These are phyloP conservation scores for Exophiala sp. DNA, from an alignment of 2,329 filamentous ascomycete species.

Conservation along the genomic window DNA sequence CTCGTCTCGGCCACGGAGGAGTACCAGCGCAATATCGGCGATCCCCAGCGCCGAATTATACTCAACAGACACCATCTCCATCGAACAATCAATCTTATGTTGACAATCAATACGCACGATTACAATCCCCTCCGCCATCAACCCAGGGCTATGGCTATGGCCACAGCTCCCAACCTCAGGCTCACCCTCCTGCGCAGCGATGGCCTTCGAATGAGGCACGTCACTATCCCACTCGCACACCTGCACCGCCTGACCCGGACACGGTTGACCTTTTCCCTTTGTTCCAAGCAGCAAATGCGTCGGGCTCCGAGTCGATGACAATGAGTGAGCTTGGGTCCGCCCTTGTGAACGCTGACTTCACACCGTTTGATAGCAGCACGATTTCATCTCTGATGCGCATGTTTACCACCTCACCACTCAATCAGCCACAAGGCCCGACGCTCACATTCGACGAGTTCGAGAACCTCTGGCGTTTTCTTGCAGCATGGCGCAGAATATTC, in stretches of 20 bases:
- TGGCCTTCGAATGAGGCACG: conserved; percentile 45
- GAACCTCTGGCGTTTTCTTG: conserved; percentile 91
- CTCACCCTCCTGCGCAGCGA: conserved; percentile 4
- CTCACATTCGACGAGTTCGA: conserved; percentile 97
- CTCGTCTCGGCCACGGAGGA: conserved; percentile 28
- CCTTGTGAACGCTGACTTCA: conserved; percentile 94
- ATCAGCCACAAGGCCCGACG: conserved; percentile 55
- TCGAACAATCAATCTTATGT: conserved; percentile 16
- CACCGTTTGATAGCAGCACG: conserved; percentile 86
- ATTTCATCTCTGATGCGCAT: conserved; percentile 99
- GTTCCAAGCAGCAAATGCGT: conserved; percentile 82
- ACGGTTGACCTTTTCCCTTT: conserved; percentile 69
- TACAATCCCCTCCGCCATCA: conserved; percentile 41
- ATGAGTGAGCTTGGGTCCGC: conserved; percentile 84
- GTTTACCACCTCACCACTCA: conserved; percentile 54
- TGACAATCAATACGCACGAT: conserved; percentile 20
- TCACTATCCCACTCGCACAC: conserved; percentile 20
- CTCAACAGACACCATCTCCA: conserved; percentile 13
- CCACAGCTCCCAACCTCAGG: conserved; percentile 43
- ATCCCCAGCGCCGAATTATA: conserved; percentile 16
- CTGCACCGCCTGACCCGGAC: conserved; percentile 46
- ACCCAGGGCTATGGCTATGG: conserved; percentile 53
- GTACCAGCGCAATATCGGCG: conserved; percentile 16
- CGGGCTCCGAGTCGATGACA: conserved; percentile 74
- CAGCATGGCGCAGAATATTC: conserved; percentile 89